These are phyloP conservation scores for Cruciata laevipes DNA, from an alignment of 257 asterid genomes.

Conservation along the genomic window DNA sequence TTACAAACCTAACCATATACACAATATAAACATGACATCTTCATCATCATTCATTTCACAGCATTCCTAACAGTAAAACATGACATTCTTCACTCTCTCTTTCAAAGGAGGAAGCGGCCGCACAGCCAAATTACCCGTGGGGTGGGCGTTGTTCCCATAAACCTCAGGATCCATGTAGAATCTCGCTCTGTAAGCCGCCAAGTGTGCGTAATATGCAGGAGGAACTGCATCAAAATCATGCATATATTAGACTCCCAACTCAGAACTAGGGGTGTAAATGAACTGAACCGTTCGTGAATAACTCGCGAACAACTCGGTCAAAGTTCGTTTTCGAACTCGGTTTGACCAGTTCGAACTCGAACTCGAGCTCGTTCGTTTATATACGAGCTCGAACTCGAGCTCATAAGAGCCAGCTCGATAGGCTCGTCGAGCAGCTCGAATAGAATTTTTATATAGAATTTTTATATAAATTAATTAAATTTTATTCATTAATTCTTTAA, in stretches of 20 bases:
- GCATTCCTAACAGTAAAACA: conserved; percentile 22
- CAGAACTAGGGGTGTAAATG: too few relatives aligned
- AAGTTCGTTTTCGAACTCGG: too few relatives aligned
- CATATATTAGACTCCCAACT: background rate
- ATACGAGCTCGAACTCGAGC: too few relatives aligned
- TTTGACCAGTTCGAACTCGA: too few relatives aligned
- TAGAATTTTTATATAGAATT: too few relatives aligned
- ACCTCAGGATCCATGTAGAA: conserved; percentile 28
- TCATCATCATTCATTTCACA: background rate
- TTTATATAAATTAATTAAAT: too few relatives aligned
- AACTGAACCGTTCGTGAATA: too few relatives aligned
- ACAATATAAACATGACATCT: conserved; percentile 6
- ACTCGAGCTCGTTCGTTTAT: too few relatives aligned
- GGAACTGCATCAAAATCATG: conserved; percentile 23
- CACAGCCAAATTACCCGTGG: conserved; percentile 9
- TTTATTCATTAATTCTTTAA: too few relatives aligned
- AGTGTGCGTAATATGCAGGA: conserved; percentile 32
- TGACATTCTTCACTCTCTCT: conserved; percentile 28
- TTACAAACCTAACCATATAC: conserved; percentile 8
- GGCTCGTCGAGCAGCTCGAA: too few relatives aligned
- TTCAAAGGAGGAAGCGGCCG: conserved; percentile 27
- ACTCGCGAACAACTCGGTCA: too few relatives aligned
- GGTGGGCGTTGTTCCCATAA: conserved; percentile 1
- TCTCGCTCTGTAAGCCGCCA: conserved; percentile 28
- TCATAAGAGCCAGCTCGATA: too few relatives aligned